Conservation (phyloP, 1,139 yeast genomes). For the Blastobotrys proliferans region DNA sequence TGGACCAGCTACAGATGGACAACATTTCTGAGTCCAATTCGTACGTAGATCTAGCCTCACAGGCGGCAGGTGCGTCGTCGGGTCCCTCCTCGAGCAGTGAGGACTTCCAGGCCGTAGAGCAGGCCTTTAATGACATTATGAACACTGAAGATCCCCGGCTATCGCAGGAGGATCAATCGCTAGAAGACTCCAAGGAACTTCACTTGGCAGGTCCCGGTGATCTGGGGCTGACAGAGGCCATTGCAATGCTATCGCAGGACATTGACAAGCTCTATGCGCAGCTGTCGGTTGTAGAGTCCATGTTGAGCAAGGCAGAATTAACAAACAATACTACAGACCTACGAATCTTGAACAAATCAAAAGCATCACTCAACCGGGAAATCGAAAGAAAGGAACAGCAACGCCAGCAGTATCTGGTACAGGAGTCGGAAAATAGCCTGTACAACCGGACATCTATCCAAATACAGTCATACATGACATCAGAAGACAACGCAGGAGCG, state of each 20-base stretch:
- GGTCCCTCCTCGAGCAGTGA: constrained; percentile 3
- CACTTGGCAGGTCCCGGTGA: constrained; percentile 66
- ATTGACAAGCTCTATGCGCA: constrained; percentile 64
- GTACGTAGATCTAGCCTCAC: not conserved
- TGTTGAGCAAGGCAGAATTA: constrained; percentile 74
- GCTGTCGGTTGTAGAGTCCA: constrained; percentile 56
- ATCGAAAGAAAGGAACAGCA: constrained; percentile 67
- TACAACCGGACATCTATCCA: constrained; percentile 63
- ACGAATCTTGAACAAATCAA: constrained; percentile 63
- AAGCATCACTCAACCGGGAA: constrained; percentile 62
- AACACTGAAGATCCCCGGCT: constrained; percentile 11
- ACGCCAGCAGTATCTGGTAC: constrained; percentile 76
- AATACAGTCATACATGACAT: constrained; percentile 62
- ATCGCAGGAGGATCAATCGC: constrained; percentile 11
- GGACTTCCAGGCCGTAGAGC: constrained; percentile 53
- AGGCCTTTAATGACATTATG: constrained; percentile 64
- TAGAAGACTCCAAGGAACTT: constrained; percentile 12
- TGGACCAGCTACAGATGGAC: constrained; percentile 29
- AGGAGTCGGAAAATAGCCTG: constrained; percentile 75
- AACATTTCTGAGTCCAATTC: constrained; percentile 14
- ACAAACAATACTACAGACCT: constrained; percentile 71
- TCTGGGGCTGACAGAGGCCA: constrained; percentile 63
- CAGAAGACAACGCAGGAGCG: constrained; percentile 50
- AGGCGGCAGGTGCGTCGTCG: not conserved
- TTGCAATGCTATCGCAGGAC: constrained; percentile 50